Percentiles rank a stretch among this genome's conserved stretches.
Evolutionary conservation across 768 basidiomycete species (phyloP).

Genomic region (Mycena maculata): DNA sequence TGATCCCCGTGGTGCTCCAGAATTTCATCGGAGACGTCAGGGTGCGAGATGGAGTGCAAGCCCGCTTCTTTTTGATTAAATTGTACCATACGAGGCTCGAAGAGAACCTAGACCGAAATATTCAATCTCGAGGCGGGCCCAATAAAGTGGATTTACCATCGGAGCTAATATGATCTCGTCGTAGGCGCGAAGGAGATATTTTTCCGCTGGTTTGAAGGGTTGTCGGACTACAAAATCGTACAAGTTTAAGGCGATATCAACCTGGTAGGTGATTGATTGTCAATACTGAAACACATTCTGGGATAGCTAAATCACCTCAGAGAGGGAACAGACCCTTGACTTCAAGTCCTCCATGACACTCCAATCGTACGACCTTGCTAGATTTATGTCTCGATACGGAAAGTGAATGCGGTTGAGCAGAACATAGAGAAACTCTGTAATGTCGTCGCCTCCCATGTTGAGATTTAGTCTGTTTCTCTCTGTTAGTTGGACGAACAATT

Average conservation of each 20-base stretch:
- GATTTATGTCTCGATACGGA: constrained; percentile 87
- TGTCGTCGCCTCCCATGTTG: constrained; percentile 93
- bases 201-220: constrained; percentile 81
- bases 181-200: constrained; percentile 91
- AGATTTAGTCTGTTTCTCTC: constrained; percentile 70
- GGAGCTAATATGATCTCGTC: constrained; percentile 96
- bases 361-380: constrained; percentile 87
- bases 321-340: constrained; percentile 82
- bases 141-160: constrained; percentile 67
- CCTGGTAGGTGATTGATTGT: constrained; percentile 60
- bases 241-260: constrained; percentile 88
- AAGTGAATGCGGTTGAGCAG: constrained; percentile 85
- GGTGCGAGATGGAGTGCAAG: constrained; percentile 58
- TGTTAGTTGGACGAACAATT: constrained; percentile 13
- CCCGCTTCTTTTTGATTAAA: constrained; percentile 80
- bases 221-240: constrained; percentile 91
- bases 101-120: constrained; percentile 53
- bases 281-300: background rate
- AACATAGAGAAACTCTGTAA: constrained; percentile 89
- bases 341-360: constrained; percentile 93
- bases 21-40: constrained; percentile 82
- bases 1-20: constrained; percentile 65
- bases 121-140: background rate
- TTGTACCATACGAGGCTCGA: constrained; percentile 93
- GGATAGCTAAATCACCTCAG: constrained; percentile 71